Conservation (phyloP, 1,284 basidiomycete species). For the Marasmius sp. region DNA sequence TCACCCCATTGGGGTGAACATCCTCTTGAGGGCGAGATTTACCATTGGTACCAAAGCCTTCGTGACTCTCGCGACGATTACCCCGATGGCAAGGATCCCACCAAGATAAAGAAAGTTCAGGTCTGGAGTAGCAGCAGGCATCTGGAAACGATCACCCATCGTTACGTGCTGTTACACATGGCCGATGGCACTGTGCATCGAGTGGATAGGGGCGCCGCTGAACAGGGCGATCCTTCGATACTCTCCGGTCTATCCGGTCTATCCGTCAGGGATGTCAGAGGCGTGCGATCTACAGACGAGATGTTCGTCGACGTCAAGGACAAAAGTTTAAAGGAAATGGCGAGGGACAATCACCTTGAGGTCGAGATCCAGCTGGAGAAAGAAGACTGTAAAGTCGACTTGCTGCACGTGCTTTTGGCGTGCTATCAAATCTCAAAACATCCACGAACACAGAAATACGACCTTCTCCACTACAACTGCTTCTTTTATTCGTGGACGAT, state of each 20-base stretch:
- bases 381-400: not conserved
- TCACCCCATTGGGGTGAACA: not conserved
- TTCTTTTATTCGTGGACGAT: constrained; percentile 9
- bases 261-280: not conserved
- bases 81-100: not conserved
- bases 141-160: not conserved
- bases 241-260: not conserved
- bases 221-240: not conserved
- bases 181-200: not conserved
- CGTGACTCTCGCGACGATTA: not conserved
- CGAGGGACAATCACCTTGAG: not conserved
- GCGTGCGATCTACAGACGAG: not conserved
- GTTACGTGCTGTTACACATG: not conserved
- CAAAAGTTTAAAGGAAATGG: not conserved
- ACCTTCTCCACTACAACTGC: not conserved
- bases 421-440: constrained; percentile 1
- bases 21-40: not conserved
- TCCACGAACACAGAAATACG: not conserved
- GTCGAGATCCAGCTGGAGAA: not conserved
- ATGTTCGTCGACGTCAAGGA: not conserved
- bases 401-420: not conserved
- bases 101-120: not conserved
- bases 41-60: not conserved
- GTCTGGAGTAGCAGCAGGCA: not conserved
- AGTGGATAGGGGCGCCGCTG: not conserved